Evolutionary conservation across 2,329 filamentous ascomycete genomes (phyloP).

Genomic region (Neocatenulostroma microsporum): DNA sequence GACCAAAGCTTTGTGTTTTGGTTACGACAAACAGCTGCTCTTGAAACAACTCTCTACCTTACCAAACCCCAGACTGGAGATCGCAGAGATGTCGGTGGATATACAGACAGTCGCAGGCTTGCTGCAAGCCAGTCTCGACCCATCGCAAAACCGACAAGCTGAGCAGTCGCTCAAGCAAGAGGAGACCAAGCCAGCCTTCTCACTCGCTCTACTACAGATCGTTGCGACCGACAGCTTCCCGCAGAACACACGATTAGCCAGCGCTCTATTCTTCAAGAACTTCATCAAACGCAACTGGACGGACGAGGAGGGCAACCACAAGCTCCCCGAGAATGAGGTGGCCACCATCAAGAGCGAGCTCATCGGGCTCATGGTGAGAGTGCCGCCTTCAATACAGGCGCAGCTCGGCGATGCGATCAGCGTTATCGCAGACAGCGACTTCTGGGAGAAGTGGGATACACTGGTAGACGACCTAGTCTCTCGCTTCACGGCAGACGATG

Average conservation of each 20-base stretch:
- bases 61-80: no score
- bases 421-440: constrained; percentile 95
- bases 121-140: constrained; percentile 84
- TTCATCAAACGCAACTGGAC: constrained; percentile 93
- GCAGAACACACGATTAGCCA: constrained; percentile 72
- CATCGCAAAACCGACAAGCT: constrained; percentile 79
- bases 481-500: constrained; percentile 72
- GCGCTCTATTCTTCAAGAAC: constrained; percentile 96
- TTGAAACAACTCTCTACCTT: background rate
- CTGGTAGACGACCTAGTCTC: constrained; percentile 86
- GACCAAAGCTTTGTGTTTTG: background rate
- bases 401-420: constrained; percentile 96
- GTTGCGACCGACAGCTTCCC: constrained; percentile 68
- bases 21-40: background rate
- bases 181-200: constrained; percentile 79
- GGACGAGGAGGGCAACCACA: constrained; percentile 92
- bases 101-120: constrained; percentile 65
- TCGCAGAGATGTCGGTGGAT: constrained; percentile 50
- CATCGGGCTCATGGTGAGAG: constrained; percentile 92
- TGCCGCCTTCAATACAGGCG: constrained; percentile 77
- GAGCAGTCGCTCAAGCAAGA: constrained; percentile 71
- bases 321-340: constrained; percentile 75
- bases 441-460: constrained; percentile 95
- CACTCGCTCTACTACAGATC: constrained; percentile 76
- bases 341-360: constrained; percentile 87